Percentiles rank a stretch among this genome's conserved stretches.
phyloP scores from a whole-genome alignment of 1,139 yeast genomes.

The Yamadazyma mexicana region DNA sequence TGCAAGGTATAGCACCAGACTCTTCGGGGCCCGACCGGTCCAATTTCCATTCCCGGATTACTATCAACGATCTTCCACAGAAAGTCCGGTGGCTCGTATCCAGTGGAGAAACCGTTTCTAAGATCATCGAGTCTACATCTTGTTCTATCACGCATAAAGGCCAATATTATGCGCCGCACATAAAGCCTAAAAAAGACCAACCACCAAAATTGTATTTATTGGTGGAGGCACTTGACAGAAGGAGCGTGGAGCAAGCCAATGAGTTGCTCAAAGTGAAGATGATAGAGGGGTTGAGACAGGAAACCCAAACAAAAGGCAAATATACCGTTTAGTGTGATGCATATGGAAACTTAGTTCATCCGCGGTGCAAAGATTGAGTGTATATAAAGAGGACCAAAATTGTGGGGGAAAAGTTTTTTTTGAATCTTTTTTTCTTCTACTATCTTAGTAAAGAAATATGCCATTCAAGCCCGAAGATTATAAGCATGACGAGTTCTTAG shows the following conservation, averaged over 20 bases:
- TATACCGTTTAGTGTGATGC: constrained; percentile 31
- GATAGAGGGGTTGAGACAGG: constrained; percentile 58
- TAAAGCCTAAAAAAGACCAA: constrained; percentile 34
- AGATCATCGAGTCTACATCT: constrained; percentile 69
- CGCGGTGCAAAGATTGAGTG: constrained; percentile 1
- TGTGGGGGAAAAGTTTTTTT: constrained; percentile 2
- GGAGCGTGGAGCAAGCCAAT: constrained; percentile 66
- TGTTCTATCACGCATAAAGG: constrained; percentile 87
- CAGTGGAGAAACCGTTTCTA: constrained; percentile 62
- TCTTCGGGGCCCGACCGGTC: constrained; percentile 64
- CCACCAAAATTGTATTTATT: constrained; percentile 75
- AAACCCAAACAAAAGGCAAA: constrained; percentile 38
- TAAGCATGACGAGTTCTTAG: constrained; percentile 38
- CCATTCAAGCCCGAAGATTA: constrained; percentile 28
- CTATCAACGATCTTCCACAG: constrained; percentile 85
- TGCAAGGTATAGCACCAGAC: constrained; percentile 58
- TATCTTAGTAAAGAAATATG: constrained; percentile 12
- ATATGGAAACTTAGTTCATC: not conserved
- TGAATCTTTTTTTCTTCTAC: not conserved
- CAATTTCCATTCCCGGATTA: constrained; percentile 67
- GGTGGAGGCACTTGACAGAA: constrained; percentile 74
- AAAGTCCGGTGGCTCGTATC: constrained; percentile 82
- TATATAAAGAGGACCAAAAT: not conserved
- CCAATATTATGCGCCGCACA: constrained; percentile 62
- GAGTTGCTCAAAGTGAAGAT: constrained; percentile 59